A percentile compares a stretch with the other conserved stretches of the same genome.
Evolutionary conservation across 2,329 filamentous ascomycete species (phyloP).

Genomic region (Calonectria henricotiae): DNA sequence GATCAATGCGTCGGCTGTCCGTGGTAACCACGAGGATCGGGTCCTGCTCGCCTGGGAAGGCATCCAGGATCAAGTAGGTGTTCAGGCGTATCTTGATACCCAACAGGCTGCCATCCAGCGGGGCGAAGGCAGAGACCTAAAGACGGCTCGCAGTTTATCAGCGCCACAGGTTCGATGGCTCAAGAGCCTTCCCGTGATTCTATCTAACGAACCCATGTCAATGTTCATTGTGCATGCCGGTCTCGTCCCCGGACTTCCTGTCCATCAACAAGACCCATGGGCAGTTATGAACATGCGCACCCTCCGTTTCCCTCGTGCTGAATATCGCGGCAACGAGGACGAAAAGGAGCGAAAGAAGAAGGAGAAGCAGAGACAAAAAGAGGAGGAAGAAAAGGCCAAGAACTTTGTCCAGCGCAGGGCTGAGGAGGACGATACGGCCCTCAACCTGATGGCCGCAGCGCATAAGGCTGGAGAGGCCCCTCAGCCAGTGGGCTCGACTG

Average conservation of each 20-base stretch:
- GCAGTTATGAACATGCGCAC: conserved; percentile 95
- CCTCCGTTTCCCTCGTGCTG: conserved; percentile 71
- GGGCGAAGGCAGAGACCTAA: conserved; percentile 63
- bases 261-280: conserved; percentile 82
- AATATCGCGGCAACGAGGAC: conserved; percentile 59
- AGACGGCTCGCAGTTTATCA: conserved; percentile 70
- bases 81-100: conserved; percentile 51
- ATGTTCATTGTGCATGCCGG: conserved; percentile 88
- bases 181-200: conserved; percentile 81
- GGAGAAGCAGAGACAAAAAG: conserved; percentile 34
- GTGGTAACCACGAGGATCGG: conserved; percentile 94
- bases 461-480: neutral
- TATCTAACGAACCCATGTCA: conserved; percentile 78
- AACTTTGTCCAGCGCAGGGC: conserved; percentile 10
- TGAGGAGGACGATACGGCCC: neutral
- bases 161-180: conserved; percentile 80
- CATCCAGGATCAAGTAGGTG: conserved; percentile 48
- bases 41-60: conserved; percentile 78
- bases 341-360: conserved; percentile 48
- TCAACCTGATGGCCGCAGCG: neutral
- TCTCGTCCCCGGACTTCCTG: conserved; percentile 81
- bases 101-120: conserved; percentile 53
- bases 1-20: conserved; percentile 84
- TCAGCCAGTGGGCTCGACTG: neutral
- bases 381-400: conserved; percentile 26